phyloP scores from a whole-genome alignment of 805 yeast species.

The Ogataea allantospora region DNA sequence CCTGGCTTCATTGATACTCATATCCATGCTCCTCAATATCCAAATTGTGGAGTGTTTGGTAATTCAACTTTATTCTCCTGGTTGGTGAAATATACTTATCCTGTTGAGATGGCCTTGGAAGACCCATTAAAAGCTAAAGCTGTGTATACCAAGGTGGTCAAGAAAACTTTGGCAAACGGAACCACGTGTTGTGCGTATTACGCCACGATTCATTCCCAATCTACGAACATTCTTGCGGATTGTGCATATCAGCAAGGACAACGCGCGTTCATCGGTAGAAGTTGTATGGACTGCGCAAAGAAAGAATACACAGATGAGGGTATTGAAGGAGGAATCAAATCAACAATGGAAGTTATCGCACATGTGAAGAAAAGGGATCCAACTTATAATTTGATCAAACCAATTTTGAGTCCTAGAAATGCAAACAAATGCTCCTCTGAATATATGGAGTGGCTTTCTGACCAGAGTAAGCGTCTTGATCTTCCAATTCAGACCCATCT shows the following conservation, averaged over 20 bases:
- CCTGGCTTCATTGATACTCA: slow-evolving; percentile 80
- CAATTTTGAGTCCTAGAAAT: slow-evolving; percentile 85
- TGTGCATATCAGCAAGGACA: slow-evolving; percentile 64
- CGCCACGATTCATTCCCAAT: slow-evolving; percentile 47
- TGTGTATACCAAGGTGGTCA: slow-evolving; percentile 64
- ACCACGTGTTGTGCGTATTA: slow-evolving; percentile 88
- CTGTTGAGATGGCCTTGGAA: slow-evolving; percentile 65
- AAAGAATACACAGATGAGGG: slow-evolving; percentile 13
- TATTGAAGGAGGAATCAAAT: slow-evolving; percentile 22
- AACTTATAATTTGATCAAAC: slow-evolving; percentile 48
- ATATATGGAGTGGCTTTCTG: slow-evolving; percentile 49
- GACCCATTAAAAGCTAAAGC: slow-evolving; percentile 49
- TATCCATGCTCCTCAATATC: slow-evolving; percentile 76
- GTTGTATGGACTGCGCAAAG: slow-evolving; percentile 72
- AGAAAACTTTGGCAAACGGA: slow-evolving; percentile 66
- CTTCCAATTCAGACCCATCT: slow-evolving; percentile 83
- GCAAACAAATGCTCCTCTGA: slow-evolving; percentile 80
- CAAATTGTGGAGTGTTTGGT: slow-evolving; percentile 75
- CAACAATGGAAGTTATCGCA: slow-evolving; percentile 52
- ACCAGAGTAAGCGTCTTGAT: slow-evolving; percentile 27
- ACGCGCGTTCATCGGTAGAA: slow-evolving; percentile 83
- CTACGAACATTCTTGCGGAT: slow-evolving; percentile 72
- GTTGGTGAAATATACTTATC: slow-evolving; percentile 83
- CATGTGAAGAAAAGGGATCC: slow-evolving; percentile 54
- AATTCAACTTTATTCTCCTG: slow-evolving; percentile 70